Evolutionary conservation across 306 rosid genomes (phyloP).

Genomic region (Sophora flavescens): DNA sequence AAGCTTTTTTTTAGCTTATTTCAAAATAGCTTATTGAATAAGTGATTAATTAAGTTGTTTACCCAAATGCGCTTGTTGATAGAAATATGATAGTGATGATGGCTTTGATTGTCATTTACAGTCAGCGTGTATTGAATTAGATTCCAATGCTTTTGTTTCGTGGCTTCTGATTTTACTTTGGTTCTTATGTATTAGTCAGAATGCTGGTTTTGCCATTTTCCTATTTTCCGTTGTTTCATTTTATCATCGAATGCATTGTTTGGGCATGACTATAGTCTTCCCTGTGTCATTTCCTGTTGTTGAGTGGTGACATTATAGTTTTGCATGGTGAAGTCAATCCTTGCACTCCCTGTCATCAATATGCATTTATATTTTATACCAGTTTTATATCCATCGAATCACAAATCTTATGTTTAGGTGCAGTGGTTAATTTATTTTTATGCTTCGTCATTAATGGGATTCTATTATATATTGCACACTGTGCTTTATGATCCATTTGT

Average conservation of each 20-base stretch:
- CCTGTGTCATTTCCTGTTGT: background rate
- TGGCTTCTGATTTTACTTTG: background rate
- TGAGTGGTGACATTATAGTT: background rate
- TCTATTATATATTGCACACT: background rate
- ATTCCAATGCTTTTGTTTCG: background rate
- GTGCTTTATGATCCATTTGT: conserved; percentile 1
- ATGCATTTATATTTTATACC: conserved; percentile 1
- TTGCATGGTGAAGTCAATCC: background rate
- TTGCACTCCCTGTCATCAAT: background rate
- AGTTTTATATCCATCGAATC: background rate
- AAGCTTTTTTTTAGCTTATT: no score
- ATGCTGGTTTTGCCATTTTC: background rate
- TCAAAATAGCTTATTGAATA: no score
- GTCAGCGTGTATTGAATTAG: background rate
- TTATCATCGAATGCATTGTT: background rate
- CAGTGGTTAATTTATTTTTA: background rate
- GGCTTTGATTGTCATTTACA: background rate
- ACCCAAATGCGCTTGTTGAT: background rate
- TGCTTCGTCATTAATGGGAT: background rate
- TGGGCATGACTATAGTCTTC: background rate
- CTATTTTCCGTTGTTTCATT: background rate
- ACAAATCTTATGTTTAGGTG: background rate
- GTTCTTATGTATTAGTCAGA: conserved; percentile 5
- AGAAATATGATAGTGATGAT: background rate
- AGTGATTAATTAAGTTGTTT: no score